These are phyloP conservation scores for Phaseolus coccineus DNA, from an alignment of 331 rosid species.

Conservation along the genomic window DNA sequence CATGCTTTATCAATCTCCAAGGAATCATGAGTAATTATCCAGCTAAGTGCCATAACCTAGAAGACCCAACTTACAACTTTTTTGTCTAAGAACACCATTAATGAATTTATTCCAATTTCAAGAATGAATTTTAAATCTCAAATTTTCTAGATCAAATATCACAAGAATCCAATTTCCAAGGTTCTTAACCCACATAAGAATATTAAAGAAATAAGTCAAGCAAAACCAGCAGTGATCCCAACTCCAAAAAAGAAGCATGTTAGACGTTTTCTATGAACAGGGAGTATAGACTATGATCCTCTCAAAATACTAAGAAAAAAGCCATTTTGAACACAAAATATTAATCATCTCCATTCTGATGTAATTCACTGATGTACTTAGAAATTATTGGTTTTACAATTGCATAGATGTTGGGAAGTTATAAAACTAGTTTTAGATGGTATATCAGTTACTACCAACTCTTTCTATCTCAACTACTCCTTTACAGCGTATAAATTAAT, in stretches of 20 bases:
- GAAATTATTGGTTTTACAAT: background rate
- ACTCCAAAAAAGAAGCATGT: background rate
- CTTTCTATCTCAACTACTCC: background rate
- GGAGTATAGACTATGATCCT: background rate
- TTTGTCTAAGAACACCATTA: background rate
- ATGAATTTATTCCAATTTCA: background rate
- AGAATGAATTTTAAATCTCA: background rate
- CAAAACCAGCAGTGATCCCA: background rate
- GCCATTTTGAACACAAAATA: background rate
- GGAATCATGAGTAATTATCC: background rate
- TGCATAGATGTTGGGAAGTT: background rate
- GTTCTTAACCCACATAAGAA: background rate
- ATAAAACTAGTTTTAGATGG: background rate
- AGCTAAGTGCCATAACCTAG: background rate
- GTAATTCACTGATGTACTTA: background rate
- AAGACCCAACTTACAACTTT: background rate
- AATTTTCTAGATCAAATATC: background rate
- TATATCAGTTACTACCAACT: constrained; percentile 11
- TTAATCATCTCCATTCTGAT: background rate
- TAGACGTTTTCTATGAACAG: background rate
- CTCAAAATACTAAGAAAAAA: background rate
- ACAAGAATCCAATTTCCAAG: background rate
- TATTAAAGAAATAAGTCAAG: background rate
- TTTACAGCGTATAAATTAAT: constrained; percentile 19
- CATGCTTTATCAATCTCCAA: background rate